These are phyloP conservation scores for Talaromyces piceae DNA, from an alignment of 2,329 filamentous ascomycete species.

Conservation along the genomic window DNA sequence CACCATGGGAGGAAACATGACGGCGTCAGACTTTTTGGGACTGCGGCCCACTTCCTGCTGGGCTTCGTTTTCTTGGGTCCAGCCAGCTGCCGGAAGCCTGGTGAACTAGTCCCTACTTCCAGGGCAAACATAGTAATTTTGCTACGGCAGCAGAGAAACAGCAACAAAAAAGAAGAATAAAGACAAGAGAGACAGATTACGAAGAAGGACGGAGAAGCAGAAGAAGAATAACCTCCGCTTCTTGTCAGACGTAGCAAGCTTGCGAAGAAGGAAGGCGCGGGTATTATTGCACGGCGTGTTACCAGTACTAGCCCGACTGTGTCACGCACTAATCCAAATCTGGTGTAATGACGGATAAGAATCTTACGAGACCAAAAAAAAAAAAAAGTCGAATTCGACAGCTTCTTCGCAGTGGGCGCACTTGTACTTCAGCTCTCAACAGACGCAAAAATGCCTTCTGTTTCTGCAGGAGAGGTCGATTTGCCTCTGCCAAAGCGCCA, in stretches of 20 bases:
- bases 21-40: neutral
- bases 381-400: neutral
- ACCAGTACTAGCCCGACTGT: neutral
- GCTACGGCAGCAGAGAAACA: neutral
- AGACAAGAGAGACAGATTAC: too few species aligned
- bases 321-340: neutral
- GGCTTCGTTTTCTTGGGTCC: neutral
- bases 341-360: neutral
- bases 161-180: neutral
- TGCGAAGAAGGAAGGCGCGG: neutral
- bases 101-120: neutral
- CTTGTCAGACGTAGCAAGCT: neutral
- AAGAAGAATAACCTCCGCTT: neutral
- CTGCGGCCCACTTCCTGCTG: neutral
- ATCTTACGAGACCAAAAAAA: neutral
- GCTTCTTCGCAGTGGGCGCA: neutral
- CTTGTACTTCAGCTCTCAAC: neutral
- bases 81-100: neutral
- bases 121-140: neutral
- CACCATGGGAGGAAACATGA: neutral
- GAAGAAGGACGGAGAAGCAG: neutral
- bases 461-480: slow-evolving; percentile 47
- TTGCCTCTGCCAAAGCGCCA: slow-evolving; percentile 62
- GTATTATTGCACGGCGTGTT: neutral
- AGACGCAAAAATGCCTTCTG: slow-evolving; percentile 39